phyloP scores from a whole-genome alignment of 352 stramenopile species.

The Pythium rhizo-oryzae region DNA sequence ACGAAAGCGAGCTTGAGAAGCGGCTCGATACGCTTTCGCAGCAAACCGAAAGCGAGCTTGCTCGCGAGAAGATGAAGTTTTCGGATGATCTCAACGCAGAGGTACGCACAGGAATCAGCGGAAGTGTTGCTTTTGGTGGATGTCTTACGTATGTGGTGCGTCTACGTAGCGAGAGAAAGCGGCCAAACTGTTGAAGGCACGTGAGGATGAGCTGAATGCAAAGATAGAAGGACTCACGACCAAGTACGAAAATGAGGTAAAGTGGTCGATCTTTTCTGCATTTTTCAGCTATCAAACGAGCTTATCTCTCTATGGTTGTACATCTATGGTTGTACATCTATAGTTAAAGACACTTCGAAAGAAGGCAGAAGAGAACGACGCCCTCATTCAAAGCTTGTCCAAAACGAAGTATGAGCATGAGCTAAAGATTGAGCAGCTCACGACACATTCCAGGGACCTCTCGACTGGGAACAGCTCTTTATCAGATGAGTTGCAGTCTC shows the following conservation, averaged over 20 bases:
- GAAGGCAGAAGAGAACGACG: conserved; percentile 51
- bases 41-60: conserved; percentile 61
- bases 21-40: conserved; percentile 54
- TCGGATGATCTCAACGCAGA: conserved; percentile 63
- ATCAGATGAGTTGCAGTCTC: conserved; percentile 47
- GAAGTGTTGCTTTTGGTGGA: not conserved
- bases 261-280: not conserved
- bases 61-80: conserved; percentile 68
- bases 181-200: conserved; percentile 46
- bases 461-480: conserved; percentile 43
- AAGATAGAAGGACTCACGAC: conserved; percentile 63
- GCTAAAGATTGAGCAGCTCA: conserved; percentile 75
- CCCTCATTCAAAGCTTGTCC: conserved; percentile 51
- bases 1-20: conserved; percentile 49
- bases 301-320: no score
- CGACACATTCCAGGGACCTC: conserved; percentile 61
- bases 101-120: conserved; percentile 18
- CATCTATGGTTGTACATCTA: conserved; percentile 34
- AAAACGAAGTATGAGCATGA: conserved; percentile 84
- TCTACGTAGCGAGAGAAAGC: conserved; percentile 47
- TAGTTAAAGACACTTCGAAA: conserved; percentile 54
- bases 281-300: not conserved
- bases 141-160: not conserved
- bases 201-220: conserved; percentile 63
- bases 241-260: conserved; percentile 73